Evolutionary conservation across 1,139 yeast genomes (phyloP).

Genomic region (Candida anutae): DNA sequence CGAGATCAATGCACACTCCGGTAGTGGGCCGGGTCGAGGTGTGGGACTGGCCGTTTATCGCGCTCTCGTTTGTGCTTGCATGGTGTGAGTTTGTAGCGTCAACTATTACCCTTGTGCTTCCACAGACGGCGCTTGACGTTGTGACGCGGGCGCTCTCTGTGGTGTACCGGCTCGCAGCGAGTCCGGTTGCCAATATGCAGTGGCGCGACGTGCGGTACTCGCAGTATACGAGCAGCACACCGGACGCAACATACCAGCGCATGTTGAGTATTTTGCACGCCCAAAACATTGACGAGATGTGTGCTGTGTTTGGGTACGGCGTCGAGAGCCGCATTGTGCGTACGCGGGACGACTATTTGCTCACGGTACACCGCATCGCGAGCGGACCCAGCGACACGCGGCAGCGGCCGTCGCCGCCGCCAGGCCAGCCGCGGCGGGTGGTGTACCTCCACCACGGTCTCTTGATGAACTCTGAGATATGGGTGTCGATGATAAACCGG

Average conservation of each 20-base stretch:
- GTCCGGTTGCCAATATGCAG: conserved; percentile 17
- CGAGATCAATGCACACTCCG: conserved; percentile 26
- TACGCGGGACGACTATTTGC: conserved; percentile 31
- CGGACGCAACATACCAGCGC: conserved; percentile 16
- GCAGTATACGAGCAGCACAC: conserved; percentile 5
- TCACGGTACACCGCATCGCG: conserved; percentile 26
- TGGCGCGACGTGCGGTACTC: conserved; percentile 2
- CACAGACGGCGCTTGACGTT: conserved; percentile 20
- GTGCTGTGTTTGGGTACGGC: conserved; percentile 29
- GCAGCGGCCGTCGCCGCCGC: too few relatives aligned
- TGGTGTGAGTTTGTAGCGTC: conserved; percentile 34
- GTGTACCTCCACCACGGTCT: conserved; percentile 88
- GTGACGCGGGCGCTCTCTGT: conserved; percentile 23
- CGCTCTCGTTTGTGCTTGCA: conserved; percentile 28
- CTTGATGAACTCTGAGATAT: conserved; percentile 83
- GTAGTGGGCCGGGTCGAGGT: conserved; percentile 25
- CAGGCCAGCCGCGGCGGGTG: conserved; percentile 24
- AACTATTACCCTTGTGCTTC: conserved; percentile 26
- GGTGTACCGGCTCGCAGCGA: conserved; percentile 19
- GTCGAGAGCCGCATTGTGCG: conserved; percentile 32
- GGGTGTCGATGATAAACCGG: conserved; percentile 68
- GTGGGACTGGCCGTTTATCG: conserved; percentile 30
- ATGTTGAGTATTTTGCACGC: conserved; percentile 29
- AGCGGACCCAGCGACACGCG: neutral
- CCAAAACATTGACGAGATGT: conserved; percentile 27